phyloP scores from a whole-genome alignment of 305 asterid genomes.

The Solanum hybrid region DNA sequence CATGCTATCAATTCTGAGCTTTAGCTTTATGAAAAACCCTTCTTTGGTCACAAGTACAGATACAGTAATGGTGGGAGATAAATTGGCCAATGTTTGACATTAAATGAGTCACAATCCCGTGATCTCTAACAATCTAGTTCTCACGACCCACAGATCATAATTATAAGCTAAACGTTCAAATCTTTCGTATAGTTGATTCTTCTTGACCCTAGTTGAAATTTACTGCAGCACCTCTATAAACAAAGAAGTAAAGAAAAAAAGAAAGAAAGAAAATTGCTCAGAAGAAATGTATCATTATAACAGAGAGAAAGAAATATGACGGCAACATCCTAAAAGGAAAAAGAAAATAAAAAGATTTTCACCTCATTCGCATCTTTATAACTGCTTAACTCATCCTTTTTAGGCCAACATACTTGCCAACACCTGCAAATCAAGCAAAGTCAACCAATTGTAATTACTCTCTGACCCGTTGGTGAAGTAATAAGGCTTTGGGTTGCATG shows the following conservation, averaged over 20 bases:
- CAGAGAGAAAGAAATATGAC: not conserved
- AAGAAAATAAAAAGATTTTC: not conserved
- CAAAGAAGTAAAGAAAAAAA: not conserved
- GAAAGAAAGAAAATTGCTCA: not conserved
- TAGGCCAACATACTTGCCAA: conserved; percentile 59
- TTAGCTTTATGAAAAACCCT: not conserved
- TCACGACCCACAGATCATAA: not conserved
- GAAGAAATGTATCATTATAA: not conserved
- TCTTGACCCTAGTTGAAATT: not conserved
- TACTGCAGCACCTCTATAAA: not conserved
- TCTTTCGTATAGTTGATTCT: not conserved
- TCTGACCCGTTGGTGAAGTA: not conserved
- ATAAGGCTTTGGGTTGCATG: not conserved
- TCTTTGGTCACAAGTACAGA: not conserved
- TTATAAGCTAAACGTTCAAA: not conserved
- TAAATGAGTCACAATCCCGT: not conserved
- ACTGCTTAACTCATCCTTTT: conserved; percentile 35
- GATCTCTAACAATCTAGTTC: not conserved
- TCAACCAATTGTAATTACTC: not conserved
- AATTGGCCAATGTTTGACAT: not conserved
- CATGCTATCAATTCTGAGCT: not conserved
- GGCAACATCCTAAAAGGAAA: not conserved
- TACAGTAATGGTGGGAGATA: not conserved
- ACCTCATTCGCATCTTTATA: conserved; percentile 83
- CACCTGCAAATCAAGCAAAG: conserved; percentile 29